Percentiles rank a stretch among this genome's conserved stretches.
phyloP scores from a whole-genome alignment of 1,284 basidiomycete species.

The Sporisorium iseilematis-ciliati region DNA sequence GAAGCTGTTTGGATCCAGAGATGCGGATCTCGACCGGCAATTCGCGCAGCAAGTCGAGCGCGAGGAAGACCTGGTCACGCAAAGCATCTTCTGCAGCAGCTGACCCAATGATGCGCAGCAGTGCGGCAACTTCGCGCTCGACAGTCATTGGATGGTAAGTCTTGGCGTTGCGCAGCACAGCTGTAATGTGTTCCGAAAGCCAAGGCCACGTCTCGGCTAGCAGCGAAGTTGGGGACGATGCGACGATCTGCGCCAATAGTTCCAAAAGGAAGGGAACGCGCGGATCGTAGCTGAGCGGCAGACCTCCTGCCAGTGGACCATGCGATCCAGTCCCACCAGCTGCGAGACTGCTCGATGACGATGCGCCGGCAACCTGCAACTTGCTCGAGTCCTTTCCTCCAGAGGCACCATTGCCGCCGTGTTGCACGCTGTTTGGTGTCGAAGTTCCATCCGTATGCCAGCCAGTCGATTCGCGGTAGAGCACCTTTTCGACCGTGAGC shows the following conservation, averaged over 20 bases:
- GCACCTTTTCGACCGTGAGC: constrained; percentile 78
- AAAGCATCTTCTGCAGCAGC: constrained; percentile 69
- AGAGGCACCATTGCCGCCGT: neutral
- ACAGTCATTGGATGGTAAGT: constrained; percentile 90
- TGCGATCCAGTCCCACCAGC: constrained; percentile 18
- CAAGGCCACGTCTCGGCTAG: constrained; percentile 92
- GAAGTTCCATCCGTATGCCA: constrained; percentile 58
- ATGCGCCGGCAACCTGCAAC: constrained; percentile 59
- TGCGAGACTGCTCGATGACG: constrained; percentile 25
- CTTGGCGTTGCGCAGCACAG: constrained; percentile 80
- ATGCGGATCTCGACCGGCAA: constrained; percentile 82
- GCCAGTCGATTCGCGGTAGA: constrained; percentile 30
- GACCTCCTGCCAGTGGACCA: constrained; percentile 45
- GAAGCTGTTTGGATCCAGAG: constrained; percentile 89
- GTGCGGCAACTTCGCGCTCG: constrained; percentile 88
- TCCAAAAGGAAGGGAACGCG: constrained; percentile 93
- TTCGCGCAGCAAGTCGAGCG: constrained; percentile 87
- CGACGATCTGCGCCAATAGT: constrained; percentile 88
- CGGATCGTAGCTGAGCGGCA: constrained; percentile 85
- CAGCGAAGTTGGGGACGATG: constrained; percentile 74
- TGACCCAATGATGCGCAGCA: constrained; percentile 51
- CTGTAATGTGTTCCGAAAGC: constrained; percentile 89
- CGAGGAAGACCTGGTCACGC: constrained; percentile 91
- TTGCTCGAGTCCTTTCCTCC: constrained; percentile 48
- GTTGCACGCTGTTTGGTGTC: constrained; percentile 49